These are phyloP conservation scores for Aspergillus kassunensis DNA, from an alignment of 495 filamentous ascomycete species.

Conservation along the genomic window DNA sequence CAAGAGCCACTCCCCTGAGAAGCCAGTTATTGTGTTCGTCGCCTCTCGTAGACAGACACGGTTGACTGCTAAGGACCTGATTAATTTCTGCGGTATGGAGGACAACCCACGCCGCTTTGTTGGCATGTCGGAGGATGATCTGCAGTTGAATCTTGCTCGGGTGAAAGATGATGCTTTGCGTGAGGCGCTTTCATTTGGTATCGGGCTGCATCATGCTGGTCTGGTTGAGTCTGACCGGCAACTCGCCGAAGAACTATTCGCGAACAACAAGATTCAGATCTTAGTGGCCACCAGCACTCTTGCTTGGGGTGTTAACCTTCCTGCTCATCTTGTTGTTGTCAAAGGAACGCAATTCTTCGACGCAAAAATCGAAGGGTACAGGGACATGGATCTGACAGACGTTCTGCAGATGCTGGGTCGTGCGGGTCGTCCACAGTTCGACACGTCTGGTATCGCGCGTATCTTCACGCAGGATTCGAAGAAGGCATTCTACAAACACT, in stretches of 20 bases:
- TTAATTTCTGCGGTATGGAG: slow-evolving; percentile 97
- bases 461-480: slow-evolving; percentile 98
- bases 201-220: slow-evolving; percentile 95
- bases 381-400: slow-evolving; percentile 98
- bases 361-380: slow-evolving; percentile 95
- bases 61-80: slow-evolving; percentile 89
- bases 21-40: slow-evolving; percentile 98
- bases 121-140: slow-evolving; percentile 88
- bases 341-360: slow-evolving; percentile 99
- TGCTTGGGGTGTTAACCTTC: slow-evolving; percentile 98
- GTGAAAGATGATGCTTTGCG: slow-evolving; percentile 90
- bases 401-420: slow-evolving; percentile 98
- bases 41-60: slow-evolving; percentile 93
- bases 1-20: slow-evolving; percentile 90
- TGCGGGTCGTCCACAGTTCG: slow-evolving; percentile 94
- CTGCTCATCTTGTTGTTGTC: slow-evolving; percentile 93
- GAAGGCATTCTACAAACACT: slow-evolving; percentile 99
- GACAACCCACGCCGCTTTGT: slow-evolving; percentile 93
- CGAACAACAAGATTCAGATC: slow-evolving; percentile 97
- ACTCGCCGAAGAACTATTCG: slow-evolving; percentile 87
- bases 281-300: slow-evolving; percentile 95
- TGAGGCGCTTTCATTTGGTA: slow-evolving; percentile 92
- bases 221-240: slow-evolving; percentile 91
- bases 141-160: slow-evolving; percentile 73
- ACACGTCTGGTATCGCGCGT: slow-evolving; percentile 87